phyloP scores from a whole-genome alignment of 139 green algal genomes.

The Tetraselmis striata region DNA sequence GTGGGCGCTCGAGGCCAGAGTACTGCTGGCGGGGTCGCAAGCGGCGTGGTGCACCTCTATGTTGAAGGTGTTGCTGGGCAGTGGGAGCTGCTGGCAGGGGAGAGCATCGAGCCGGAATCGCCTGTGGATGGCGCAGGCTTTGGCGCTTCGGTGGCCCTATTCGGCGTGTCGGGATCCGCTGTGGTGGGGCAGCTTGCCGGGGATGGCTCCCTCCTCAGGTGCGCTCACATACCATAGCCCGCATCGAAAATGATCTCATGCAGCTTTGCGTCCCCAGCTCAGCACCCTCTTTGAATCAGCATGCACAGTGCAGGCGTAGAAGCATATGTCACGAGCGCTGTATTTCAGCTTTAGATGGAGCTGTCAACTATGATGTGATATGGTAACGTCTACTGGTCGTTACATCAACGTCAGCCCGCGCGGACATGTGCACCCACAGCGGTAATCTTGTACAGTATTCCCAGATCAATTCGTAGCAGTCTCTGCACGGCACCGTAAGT shows the following conservation, averaged over 20 bases:
- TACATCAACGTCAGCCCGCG: too few species aligned
- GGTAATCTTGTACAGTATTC: too few species aligned
- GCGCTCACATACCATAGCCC: background rate
- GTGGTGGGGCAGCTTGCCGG: background rate
- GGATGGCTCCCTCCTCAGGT: background rate
- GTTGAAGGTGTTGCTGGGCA: background rate
- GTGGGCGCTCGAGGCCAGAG: background rate
- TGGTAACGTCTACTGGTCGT: too few species aligned
- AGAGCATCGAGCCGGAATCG: background rate
- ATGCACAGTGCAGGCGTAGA: background rate
- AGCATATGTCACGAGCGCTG: too few species aligned
- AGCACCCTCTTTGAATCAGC: background rate
- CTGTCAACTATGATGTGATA: too few species aligned
- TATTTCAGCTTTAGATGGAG: too few species aligned
- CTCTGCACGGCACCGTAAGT: too few species aligned
- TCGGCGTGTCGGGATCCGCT: background rate
- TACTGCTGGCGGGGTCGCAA: background rate
- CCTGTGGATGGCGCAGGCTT: background rate
- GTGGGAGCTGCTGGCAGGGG: background rate
- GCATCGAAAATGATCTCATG: background rate
- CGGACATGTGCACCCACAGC: too few species aligned
- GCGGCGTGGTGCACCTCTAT: background rate
- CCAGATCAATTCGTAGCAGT: too few species aligned
- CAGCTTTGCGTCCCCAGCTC: background rate
- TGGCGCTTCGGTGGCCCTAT: background rate